Base-by-base conservation (phyloP, 1,284 basidiomycete genomes). In the Ceratobasidium sp. region DNA sequence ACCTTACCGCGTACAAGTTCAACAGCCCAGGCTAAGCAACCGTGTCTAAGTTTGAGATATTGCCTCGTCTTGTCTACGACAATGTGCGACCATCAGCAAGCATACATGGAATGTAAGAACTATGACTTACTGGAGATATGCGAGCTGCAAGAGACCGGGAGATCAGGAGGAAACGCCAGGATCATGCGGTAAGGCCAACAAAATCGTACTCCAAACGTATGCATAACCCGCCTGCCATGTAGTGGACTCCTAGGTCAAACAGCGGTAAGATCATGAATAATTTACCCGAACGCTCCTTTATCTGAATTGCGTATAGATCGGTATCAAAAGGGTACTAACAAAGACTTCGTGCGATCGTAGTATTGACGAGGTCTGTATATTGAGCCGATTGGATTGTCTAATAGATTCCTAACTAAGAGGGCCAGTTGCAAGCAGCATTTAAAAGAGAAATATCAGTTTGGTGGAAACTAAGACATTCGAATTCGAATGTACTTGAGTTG, bases 11-110 rank as follows among this genome's bases (percentile, higher is more conserved):
- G n/a, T n/a, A n/a, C n/a, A n/a, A n/a, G n/a, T n/a, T n/a, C n/a
- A n/a, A n/a, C n/a, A n/a, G n/a, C n/a, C n/a, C n/a, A n/a, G n/a
- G n/a, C n/a, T n/a, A n/a, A n/a, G n/a, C n/a, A n/a, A n/a, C n/a
- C n/a, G n/a, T n/a, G n/a, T n/a, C n/a, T n/a, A n/a, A n/a, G n/a
- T n/a, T n/a, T n/a, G n/a, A n/a, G n/a, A 13, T 7, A 59, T 33
- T 26, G 9, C 4, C 26, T 33, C 10, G 57, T 28, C 2, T 33
- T 59, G 10, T 9, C 10, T 26, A 26, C 5, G n/a, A 5, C 57
- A n/a, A 62, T 62, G 59, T 62, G 59, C 38, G 20, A 62, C 23
- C 59, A 62, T 42, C 59, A 62, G 40, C 15, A 40, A 20, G 59
- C 59, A 10, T 62, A 62, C 20, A 6, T 40, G 6, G 7, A 62